These are phyloP conservation scores for Stropharia rugosoannulata DNA, from an alignment of 768 basidiomycete species.

Conservation along the genomic window DNA sequence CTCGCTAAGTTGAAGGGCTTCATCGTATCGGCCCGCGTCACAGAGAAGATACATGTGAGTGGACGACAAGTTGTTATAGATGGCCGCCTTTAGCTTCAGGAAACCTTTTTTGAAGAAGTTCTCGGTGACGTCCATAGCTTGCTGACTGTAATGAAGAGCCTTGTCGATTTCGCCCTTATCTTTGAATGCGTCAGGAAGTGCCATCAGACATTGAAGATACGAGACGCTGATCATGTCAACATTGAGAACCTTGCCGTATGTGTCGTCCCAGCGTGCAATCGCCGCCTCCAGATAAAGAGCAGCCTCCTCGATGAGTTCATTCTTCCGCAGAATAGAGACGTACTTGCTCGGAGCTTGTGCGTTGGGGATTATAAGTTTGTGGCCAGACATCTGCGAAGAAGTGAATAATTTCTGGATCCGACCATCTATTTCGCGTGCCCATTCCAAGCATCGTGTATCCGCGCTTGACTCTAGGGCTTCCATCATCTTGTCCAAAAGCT, in stretches of 20 bases:
- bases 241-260: neutral
- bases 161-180: neutral
- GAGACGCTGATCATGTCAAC: neutral
- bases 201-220: neutral
- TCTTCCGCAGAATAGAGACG: neutral
- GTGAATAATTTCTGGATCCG: neutral
- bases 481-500: neutral
- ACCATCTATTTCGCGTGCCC: neutral
- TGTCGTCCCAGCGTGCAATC: neutral
- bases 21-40: neutral
- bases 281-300: neutral
- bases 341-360: neutral
- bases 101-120: neutral
- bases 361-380: neutral
- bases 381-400: neutral
- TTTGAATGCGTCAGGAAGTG: neutral
- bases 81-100: neutral
- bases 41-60: slow-evolving; percentile 1
- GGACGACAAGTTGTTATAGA: neutral
- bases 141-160: neutral
- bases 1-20: neutral
- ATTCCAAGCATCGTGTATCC: neutral
- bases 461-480: neutral
- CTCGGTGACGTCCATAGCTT: neutral
- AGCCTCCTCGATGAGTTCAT: slow-evolving; percentile 1